A percentile compares a stretch with the other conserved stretches of the same genome.
phyloP scores from a whole-genome alignment of 2,329 filamentous ascomycete species.

The Fonsecaea monophora region DNA sequence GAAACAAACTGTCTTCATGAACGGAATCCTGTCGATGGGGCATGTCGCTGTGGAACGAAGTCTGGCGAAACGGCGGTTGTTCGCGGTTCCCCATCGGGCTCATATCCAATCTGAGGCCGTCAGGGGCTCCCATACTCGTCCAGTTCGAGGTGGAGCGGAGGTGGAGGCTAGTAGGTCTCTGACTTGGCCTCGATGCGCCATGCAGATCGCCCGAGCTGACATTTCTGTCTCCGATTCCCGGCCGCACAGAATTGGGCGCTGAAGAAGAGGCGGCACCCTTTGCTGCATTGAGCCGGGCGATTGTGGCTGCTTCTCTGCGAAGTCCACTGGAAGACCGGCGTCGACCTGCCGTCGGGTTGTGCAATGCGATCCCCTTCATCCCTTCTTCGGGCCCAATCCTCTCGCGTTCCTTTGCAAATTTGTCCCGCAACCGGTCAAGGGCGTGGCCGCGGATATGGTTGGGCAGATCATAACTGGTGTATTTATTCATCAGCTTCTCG shows the following conservation, averaged over 20 bases:
- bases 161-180: conserved; percentile 32
- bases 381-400: conserved; percentile 80
- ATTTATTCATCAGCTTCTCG: conserved; percentile 91
- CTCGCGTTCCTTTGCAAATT: conserved; percentile 85
- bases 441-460: conserved; percentile 87
- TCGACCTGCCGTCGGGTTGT: conserved; percentile 75
- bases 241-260: conserved; percentile 6
- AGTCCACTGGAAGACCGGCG: conserved; percentile 76
- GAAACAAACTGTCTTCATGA: conserved; percentile 87
- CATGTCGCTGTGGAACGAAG: conserved; percentile 34
- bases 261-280: conserved; percentile 33
- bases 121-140: conserved; percentile 30
- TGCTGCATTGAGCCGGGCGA: conserved; percentile 65
- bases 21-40: conserved; percentile 69
- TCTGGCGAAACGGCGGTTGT: conserved; percentile 46
- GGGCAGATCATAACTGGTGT: conserved; percentile 87
- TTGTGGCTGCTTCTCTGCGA: conserved; percentile 78
- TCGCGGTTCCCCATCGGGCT: conserved; percentile 55
- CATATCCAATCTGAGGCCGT: conserved; percentile 23
- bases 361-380: conserved; percentile 90
- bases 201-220: conserved; percentile 75
- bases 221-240: conserved; percentile 48
- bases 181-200: conserved; percentile 23
- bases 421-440: conserved; percentile 84
- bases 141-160: conserved; percentile 29